Evolutionary conservation across 768 basidiomycete genomes (phyloP), one percentile per base, ranked within the genome.

Genomic region (Austroboletus festivus): DNA sequence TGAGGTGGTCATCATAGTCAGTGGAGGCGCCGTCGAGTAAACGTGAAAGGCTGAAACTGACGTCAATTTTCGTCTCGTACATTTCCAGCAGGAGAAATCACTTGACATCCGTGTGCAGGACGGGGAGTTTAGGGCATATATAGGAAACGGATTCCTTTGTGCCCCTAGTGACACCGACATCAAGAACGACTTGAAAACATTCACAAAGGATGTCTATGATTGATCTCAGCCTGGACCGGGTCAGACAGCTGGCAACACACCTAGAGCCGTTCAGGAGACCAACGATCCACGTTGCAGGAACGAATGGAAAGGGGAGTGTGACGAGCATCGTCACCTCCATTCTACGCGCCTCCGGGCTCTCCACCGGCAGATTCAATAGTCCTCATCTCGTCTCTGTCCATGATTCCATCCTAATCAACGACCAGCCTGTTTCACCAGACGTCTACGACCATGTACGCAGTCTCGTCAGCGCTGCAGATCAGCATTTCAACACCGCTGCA

Each of bases 261-360:
- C 68, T 95, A 5, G 82, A 80, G 0, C 68, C 73, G 0, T 86
- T 88, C 60, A 80, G 74, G 0, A 78, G 89, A 2, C 95, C 93
- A 0, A 91, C 93, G 1, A 74, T 89, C 30, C 96, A 99, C 61
- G 78, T 98, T 48, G 84, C 93, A 8, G 96, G 96, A 0, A 99
- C 96, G 0, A 98, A 99, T 68, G 95, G 95, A 9, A 99, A 98
- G 68, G 96, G 96, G 30, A 94, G 90, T 56, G 91, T 95, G 12
- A 84, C 92, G 1, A 85, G 86, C 5, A 73, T 93, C 30, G 65
- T 96, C 11, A 81, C 89, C 0, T 90, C 90, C 37, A 86, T 91
- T 57, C 70, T 97, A 8, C 61, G 64, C 5, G 67, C 75, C 5
- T 75, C 84, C 6, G 68, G 73, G 0, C 72, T 87, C 44, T 71